phyloP scores from a whole-genome alignment of 306 rosid species.

The Begonia peltatifolia region DNA sequence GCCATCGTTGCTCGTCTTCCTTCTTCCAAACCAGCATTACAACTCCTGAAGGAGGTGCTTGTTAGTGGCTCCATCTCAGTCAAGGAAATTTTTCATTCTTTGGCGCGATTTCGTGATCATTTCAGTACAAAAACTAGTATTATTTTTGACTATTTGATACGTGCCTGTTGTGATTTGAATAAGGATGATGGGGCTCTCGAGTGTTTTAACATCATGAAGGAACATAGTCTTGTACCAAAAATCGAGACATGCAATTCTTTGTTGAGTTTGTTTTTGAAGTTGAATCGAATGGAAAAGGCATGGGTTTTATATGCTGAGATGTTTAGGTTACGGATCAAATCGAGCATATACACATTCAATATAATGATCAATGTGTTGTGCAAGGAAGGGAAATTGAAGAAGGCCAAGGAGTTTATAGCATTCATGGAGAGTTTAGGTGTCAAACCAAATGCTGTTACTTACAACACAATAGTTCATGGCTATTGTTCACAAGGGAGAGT shows the following conservation, averaged over 20 bases:
- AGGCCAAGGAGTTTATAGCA: constrained; percentile 55
- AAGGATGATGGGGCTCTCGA: constrained; percentile 39
- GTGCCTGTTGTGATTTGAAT: constrained; percentile 43
- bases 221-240: constrained; percentile 26
- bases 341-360: constrained; percentile 48
- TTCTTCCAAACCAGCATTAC: constrained; percentile 35
- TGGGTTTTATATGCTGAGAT: constrained; percentile 83
- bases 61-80: constrained; percentile 11
- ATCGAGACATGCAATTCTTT: constrained; percentile 47
- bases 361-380: constrained; percentile 81
- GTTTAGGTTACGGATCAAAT: constrained; percentile 60
- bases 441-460: constrained; percentile 53
- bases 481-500: constrained; percentile 42
- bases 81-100: constrained; percentile 20
- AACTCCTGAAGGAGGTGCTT: constrained; percentile 29
- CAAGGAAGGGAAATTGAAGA: constrained; percentile 70
- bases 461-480: constrained; percentile 57
- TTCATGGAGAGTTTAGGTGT: constrained; percentile 50
- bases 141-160: constrained; percentile 32
- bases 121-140: constrained; percentile 18
- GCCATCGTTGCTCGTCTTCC: constrained; percentile 40
- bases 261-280: constrained; percentile 41
- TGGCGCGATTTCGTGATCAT: constrained; percentile 19
- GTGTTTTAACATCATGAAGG: constrained; percentile 54
- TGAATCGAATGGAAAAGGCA: constrained; percentile 32